Percentiles rank a stretch among this genome's conserved stretches.
phyloP scores from a whole-genome alignment of 129 eudicot genomes.

The Pulicaria dysenterica region DNA sequence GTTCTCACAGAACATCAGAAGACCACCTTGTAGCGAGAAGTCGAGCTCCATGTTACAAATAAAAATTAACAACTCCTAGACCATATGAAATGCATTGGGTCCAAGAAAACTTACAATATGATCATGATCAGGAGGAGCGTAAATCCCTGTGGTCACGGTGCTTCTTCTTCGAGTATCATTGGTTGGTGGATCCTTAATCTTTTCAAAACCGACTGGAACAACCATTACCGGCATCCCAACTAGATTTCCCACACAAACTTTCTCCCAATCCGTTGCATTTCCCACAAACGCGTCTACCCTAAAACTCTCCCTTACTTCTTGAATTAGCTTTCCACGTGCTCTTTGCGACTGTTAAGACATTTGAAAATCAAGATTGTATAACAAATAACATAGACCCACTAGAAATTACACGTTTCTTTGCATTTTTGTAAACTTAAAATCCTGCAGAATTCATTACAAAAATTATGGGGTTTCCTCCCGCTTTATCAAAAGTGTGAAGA shows the following conservation, averaged over 20 bases:
- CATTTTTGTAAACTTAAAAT: no score
- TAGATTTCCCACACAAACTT: constrained; percentile 85
- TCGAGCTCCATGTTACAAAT: not conserved
- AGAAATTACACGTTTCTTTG: not conserved
- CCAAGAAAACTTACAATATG: constrained; percentile 65
- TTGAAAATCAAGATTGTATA: not conserved
- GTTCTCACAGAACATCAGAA: not conserved
- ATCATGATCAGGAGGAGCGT: constrained; percentile 82
- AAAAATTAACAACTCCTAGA: not conserved
- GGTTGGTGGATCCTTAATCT: constrained; percentile 59
- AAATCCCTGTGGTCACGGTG: constrained; percentile 73
- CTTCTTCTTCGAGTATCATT: constrained; percentile 51
- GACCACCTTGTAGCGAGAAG: not conserved
- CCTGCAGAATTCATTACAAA: no score
- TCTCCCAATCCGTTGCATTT: constrained; percentile 86
- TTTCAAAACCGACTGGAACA: constrained; percentile 72
- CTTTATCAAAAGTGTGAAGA: no score
- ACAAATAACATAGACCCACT: not conserved
- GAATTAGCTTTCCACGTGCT: constrained; percentile 76
- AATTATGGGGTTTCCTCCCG: no score
- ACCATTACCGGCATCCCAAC: constrained; percentile 88
- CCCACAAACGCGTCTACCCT: constrained; percentile 86
- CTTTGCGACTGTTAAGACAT: constrained; percentile 62
- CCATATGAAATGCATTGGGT: not conserved
- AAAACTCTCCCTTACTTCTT: constrained; percentile 64